phyloP scores from a whole-genome alignment of 2,329 filamentous ascomycete genomes.

The Fusarium coicis region DNA sequence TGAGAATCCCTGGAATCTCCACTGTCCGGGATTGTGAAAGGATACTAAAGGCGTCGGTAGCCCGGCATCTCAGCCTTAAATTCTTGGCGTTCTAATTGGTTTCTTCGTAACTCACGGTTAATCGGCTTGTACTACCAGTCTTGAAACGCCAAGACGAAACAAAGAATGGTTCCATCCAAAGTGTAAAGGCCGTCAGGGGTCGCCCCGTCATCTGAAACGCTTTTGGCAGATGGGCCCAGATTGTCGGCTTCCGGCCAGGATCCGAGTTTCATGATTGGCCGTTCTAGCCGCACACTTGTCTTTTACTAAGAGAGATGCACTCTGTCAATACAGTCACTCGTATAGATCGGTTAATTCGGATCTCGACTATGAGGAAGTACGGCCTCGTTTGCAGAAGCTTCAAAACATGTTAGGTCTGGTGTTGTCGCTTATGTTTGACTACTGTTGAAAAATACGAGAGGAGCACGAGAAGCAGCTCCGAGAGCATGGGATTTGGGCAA shows the following conservation, averaged over 20 bases:
- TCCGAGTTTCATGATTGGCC: background rate
- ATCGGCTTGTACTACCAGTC: background rate
- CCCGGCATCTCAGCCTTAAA: background rate
- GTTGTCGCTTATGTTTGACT: background rate
- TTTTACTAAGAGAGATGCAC: background rate
- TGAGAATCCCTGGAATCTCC: too few relatives aligned
- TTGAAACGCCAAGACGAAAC: conserved; percentile 27
- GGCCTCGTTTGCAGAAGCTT: background rate
- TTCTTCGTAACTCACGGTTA: background rate
- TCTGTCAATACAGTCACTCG: background rate
- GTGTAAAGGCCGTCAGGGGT: background rate
- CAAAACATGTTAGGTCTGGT: background rate
- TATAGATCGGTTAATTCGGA: background rate
- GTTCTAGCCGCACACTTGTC: background rate
- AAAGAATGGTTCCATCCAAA: background rate
- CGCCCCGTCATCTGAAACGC: conserved; percentile 3
- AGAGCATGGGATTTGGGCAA: background rate
- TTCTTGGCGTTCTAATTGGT: background rate
- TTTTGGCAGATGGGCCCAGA: background rate
- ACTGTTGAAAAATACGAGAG: background rate
- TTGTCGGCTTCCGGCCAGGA: background rate
- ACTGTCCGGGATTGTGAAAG: too few relatives aligned
- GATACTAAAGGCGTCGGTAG: background rate
- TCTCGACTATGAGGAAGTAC: background rate
- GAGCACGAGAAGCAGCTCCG: background rate